phyloP scores from a whole-genome alignment of 176 grass and related monocot species.

The Aechmea fasciata region DNA sequence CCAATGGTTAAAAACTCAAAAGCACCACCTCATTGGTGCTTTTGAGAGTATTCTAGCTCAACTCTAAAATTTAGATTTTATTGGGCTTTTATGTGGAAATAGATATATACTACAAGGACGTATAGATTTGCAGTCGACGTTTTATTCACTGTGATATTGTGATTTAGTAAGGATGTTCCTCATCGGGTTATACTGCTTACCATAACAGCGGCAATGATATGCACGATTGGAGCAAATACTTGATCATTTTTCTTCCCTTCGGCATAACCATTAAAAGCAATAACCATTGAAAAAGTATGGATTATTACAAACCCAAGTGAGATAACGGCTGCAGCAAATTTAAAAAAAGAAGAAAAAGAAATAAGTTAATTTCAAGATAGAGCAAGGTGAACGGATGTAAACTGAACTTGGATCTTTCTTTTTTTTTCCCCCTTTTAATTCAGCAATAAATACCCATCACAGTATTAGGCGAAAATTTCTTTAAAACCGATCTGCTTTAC shows the following conservation, averaged over 20 bases:
- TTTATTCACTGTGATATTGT: background rate
- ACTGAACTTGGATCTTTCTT: background rate
- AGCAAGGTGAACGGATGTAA: background rate
- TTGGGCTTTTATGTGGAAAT: too few relatives aligned
- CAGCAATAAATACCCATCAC: background rate
- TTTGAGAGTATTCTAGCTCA: too few relatives aligned
- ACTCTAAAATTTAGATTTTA: too few relatives aligned
- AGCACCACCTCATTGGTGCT: too few relatives aligned
- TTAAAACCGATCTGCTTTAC: too few relatives aligned
- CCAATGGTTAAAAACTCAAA: too few relatives aligned
- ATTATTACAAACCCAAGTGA: constrained; percentile 81
- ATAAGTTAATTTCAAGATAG: background rate
- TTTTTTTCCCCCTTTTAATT: background rate
- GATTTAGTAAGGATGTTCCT: background rate
- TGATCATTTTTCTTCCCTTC: constrained; percentile 69
- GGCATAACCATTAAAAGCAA: constrained; percentile 91
- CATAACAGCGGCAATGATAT: constrained; percentile 60
- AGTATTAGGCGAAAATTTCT: background rate
- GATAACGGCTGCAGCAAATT: constrained; percentile 59
- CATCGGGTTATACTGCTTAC: constrained; percentile 35
- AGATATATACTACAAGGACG: too few relatives aligned
- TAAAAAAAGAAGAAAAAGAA: constrained; percentile 5
- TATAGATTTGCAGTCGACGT: too few relatives aligned
- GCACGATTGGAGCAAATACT: constrained; percentile 53
- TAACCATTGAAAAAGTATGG: constrained; percentile 91